These are phyloP conservation scores for Fusarium camptoceras DNA, from an alignment of 2,329 filamentous ascomycete genomes.

Conservation along the genomic window DNA sequence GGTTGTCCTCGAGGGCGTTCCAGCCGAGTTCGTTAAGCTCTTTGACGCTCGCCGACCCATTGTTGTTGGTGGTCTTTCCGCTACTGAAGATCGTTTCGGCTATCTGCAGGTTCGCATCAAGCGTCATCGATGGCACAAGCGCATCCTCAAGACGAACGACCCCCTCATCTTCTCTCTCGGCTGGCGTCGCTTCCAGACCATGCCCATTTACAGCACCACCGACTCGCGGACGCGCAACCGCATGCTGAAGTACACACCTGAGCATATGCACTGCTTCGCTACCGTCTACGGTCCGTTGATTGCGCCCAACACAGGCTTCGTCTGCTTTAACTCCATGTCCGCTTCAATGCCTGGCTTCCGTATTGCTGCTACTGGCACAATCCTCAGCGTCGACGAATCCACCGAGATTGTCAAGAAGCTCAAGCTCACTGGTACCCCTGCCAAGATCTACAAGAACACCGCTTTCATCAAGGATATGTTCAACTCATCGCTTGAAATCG, in stretches of 20 bases:
- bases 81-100: constrained; percentile 95
- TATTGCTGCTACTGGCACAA: constrained; percentile 92
- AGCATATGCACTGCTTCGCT: constrained; percentile 99
- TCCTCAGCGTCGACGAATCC: constrained; percentile 92
- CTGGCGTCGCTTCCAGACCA: constrained; percentile 93
- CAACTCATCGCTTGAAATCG: constrained; percentile 89
- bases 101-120: constrained; percentile 97
- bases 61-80: constrained; percentile 88
- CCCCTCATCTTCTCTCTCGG: constrained; percentile 96
- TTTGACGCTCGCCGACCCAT: constrained; percentile 88
- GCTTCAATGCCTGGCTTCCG: constrained; percentile 89
- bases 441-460: constrained; percentile 99
- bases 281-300: constrained; percentile 96
- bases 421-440: constrained; percentile 91
- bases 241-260: constrained; percentile 98
- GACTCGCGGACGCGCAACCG: constrained; percentile 93
- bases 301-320: constrained; percentile 95
- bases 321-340: constrained; percentile 89
- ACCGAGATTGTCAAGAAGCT: constrained; percentile 99
- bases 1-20: constrained; percentile 88
- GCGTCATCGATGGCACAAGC: constrained; percentile 98
- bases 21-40: constrained; percentile 85
- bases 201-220: constrained; percentile 94
- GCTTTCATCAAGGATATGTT: constrained; percentile 99
- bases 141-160: constrained; percentile 98